These are phyloP conservation scores for Fusarium concolor DNA, from an alignment of 2,329 filamentous ascomycete genomes.

Conservation along the genomic window DNA sequence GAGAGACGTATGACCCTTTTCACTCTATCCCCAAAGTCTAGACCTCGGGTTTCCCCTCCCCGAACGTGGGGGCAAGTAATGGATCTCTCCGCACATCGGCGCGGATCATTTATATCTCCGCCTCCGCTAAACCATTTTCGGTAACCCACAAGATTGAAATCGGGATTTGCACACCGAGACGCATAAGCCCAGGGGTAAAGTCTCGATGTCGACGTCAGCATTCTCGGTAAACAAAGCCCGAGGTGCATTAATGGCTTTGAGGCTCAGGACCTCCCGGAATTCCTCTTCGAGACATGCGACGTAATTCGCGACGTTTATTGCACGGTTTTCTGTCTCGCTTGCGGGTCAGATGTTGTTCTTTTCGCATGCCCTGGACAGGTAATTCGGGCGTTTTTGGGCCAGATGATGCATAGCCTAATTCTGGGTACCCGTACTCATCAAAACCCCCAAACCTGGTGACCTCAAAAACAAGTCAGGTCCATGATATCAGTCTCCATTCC, in stretches of 20 bases:
- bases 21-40: constrained; percentile 22
- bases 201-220: constrained; percentile 16
- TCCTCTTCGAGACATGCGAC: constrained; percentile 20
- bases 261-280: constrained; percentile 31
- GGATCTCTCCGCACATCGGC: neutral
- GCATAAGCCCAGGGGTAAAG: constrained; percentile 21
- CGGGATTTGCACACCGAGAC: neutral
- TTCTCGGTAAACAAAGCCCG: neutral
- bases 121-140: neutral
- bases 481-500: constrained; percentile 33
- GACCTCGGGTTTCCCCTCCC: constrained; percentile 20
- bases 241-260: constrained; percentile 16
- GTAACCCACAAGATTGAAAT: neutral
- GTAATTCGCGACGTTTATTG: constrained; percentile 21
- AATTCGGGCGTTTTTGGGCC: neutral
- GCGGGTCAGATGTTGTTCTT: constrained; percentile 14
- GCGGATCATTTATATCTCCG: neutral
- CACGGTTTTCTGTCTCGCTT: constrained; percentile 6
- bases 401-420: constrained; percentile 28
- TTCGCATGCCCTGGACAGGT: too few relatives aligned
- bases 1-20: constrained; percentile 19
- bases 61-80: constrained; percentile 21
- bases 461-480: neutral
- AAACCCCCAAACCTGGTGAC: constrained; percentile 16
- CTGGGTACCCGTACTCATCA: neutral